Base-by-base conservation (phyloP, 179 eudicot species). In the Vitellaria paradoxa region DNA sequence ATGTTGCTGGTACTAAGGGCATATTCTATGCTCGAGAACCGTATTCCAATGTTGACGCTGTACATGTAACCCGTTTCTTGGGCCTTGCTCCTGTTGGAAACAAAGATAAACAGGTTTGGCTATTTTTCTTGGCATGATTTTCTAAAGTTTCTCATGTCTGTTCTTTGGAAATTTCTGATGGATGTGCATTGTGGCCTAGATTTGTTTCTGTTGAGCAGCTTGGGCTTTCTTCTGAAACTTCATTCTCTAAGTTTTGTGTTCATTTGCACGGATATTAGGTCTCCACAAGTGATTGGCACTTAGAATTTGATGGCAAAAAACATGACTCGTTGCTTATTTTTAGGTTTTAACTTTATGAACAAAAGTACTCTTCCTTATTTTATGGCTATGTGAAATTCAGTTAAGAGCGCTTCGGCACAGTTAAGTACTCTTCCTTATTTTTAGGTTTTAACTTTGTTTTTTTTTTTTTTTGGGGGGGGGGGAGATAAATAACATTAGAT, bases 61-160 rank as follows among this genome's bases (percentile, higher is more conserved):
- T 85, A 68, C 99, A 93, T 72, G 92, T 91, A 47, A 96, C 99
- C 75, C 99, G 98, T 77, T 96, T 96, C 88, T 69, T 96, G 68
- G 99, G 97, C 66, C 93, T 96, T 80, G 99, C 94, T 77, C 81
- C 93, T 24, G 98, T 96, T 80, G 99, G 98, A 77, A 96, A 96
- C 81, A 88, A 87, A 87, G 85, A 89, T 75, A 96, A 92, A 82
- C 96, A 96, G 98, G 99, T 93, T 50, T 70, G 24, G 4, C 59
- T 60, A 68, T 50, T 75, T 77, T 57, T 10, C 7, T 42, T 37
- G 7, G 24, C 60, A 46, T 24, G 53, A 14, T 56, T 67, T 45
- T 76, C 65, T 68, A 12, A 40, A 24, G 24, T 65, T 62, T 73
- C 26, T 40, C 47, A 20, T 6, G 5, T 15, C 12, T 65, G 55